Percentiles rank a stretch among this genome's conserved stretches.
phyloP scores from a whole-genome alignment of 108 stramenopile genomes.

The Aurantiochytrium sp. region DNA sequence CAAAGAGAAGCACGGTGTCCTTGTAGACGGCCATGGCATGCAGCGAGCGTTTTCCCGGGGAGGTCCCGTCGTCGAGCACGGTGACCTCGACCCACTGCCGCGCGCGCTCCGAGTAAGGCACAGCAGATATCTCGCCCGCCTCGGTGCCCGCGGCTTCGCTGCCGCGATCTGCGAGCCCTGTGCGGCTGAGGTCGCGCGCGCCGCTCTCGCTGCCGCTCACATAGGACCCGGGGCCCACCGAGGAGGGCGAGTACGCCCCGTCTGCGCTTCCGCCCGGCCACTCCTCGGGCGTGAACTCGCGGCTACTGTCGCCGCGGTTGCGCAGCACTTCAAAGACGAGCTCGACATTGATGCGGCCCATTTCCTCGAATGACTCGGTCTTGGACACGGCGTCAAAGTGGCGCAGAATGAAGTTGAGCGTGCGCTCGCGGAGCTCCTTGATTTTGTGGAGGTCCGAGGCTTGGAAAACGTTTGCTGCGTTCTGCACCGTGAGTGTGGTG shows the following conservation, averaged over 20 bases:
- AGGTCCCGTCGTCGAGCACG: neutral
- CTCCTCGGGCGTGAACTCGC: neutral
- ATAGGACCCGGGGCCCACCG: no score
- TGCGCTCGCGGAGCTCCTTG: conserved; percentile 70
- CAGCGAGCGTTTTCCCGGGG: neutral
- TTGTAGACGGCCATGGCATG: conserved; percentile 32
- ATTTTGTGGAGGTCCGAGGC: conserved; percentile 90
- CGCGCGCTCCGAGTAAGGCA: neutral
- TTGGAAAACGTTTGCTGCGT: conserved; percentile 87
- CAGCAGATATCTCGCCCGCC: neutral
- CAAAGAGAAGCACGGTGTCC: conserved; percentile 77
- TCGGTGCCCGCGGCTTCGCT: no score
- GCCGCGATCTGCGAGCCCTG: no score
- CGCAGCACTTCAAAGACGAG: conserved; percentile 91
- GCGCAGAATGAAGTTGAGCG: conserved; percentile 79
- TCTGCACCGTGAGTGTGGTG: conserved; percentile 79
- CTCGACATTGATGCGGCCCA: conserved; percentile 92
- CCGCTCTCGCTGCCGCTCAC: no score
- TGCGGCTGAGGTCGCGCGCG: no score
- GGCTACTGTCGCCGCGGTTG: conserved; percentile 49
- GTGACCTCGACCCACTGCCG: neutral
- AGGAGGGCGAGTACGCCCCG: no score
- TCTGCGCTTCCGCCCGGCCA: neutral
- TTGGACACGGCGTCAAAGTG: conserved; percentile 93
- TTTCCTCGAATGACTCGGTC: conserved; percentile 79